Base-by-base conservation (phyloP, 108 stramenopile genomes). In the Chaetoceros muelleri region DNA sequence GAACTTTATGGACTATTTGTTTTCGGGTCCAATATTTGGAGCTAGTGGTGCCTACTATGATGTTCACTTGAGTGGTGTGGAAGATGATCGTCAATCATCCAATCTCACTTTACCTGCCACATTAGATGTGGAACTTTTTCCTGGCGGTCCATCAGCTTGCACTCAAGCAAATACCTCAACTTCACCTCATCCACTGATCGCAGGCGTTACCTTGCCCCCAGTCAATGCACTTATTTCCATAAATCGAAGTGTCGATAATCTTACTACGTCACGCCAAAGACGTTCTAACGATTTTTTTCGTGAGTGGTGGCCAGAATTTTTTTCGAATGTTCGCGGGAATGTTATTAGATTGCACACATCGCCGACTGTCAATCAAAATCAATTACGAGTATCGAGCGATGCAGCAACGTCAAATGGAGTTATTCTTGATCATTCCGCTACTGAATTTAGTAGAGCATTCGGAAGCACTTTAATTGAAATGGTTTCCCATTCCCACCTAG, bases 1-100 rank as follows among this genome's bases (percentile, higher is more conserved):
- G 3, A 81, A 65, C 53, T 72, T 83, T 13, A 85, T 85, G 79
- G 89, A 90, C 44, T 82, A 68, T 52, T 67, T 85, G 2, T 90
- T 57, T 70, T 84, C 82, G 28, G 82, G 81, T 21, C 80, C 84
- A 8, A 65, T 70, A 31, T 46, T 77, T 29, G 78, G 75, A 28
- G 70, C 71, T 0, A 75, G 80, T 1, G 82, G 74, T 53, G 56
- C 79, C 31, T 69, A 78, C 58, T 88, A 75, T 28, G 68, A 77
- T 61, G 21, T 71, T 8, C 19, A 67, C 31, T 51, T 66, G 3
- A 53, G 48, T 8, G 8, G 44, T 19, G 31, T 47, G 51, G 68
- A 62, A 54, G 30, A 47, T 10, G 57, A 75, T 45, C 52, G 55
- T 28, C 48, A 54, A 23, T 40, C 34, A 40, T 10, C 5, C 13